Base-by-base conservation (phyloP, 257 asterid genomes). In the Jaltomata sinuosa region DNA sequence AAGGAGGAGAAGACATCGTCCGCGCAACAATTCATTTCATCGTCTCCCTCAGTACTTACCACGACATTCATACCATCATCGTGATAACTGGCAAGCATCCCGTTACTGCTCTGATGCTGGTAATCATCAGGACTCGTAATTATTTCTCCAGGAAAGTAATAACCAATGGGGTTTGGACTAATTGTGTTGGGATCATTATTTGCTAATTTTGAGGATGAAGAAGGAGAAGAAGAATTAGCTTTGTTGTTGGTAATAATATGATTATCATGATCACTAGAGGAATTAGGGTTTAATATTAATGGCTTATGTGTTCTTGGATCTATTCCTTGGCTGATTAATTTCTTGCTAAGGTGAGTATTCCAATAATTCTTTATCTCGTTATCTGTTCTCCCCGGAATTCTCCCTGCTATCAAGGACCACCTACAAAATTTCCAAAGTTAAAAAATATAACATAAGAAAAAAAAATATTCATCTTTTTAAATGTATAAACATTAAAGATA, bases 401-500 rank as follows among this genome's bases (percentile, higher is more conserved):
- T 90, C 69, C 97, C 96, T 0, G 98, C 97, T 88, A 94, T 94
- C 85, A 94, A 72, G 0, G 96, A 94, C 98, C 97, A 94, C 85
- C 98, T 93, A 45, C 32, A 38, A 7, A 21, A 54, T 22, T 19
- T 31, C 4, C 8, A 79, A 4, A 29, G 0, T 1, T 8, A 7
- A 4, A 40, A 25, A 11, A 32, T 1, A 32, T 32, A n/a, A n/a
- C n/a, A n/a, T n/a, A n/a, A n/a, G n/a, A n/a, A n/a, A n/a, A n/a
- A n/a, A n/a, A n/a, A n/a, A n/a, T 32, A 32, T 32, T 32, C 36
- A 32, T 32, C 36, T 32, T 32, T 32, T 32, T 2, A 32, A 32
- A 3, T 32, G 36, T 32, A 32, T 32, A 32, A 32, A 32, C 36
- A 32, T 32, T 32, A 32, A 32, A 32, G 36, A 32, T 32, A 32